Conservation (phyloP, 2,329 filamentous ascomycete species). For the Elsinoe batatas region DNA sequence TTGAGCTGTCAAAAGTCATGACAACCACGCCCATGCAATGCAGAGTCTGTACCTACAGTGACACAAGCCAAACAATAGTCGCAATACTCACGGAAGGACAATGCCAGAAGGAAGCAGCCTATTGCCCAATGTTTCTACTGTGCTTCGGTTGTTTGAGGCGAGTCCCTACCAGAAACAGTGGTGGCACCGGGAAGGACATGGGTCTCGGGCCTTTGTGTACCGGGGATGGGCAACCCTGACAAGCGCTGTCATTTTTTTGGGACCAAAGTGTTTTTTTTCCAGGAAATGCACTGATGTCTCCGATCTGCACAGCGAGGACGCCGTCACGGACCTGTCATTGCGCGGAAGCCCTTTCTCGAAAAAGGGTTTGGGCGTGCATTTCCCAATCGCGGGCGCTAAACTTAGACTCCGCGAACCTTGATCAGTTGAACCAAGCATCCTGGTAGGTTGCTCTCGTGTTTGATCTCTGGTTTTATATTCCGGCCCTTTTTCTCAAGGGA, state of each 20-base stretch:
- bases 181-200: neutral
- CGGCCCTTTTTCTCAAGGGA: neutral
- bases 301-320: neutral
- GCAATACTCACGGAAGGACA: neutral
- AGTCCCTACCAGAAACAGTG: neutral
- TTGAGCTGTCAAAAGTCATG: neutral
- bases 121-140: neutral
- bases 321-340: conserved; percentile 7
- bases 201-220: neutral
- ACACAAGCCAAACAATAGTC: conserved; percentile 9
- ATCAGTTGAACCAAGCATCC: neutral
- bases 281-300: neutral
- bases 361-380: neutral
- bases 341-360: neutral
- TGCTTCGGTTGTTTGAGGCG: neutral
- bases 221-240: neutral
- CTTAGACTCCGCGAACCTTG: neutral
- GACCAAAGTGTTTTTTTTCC: neutral
- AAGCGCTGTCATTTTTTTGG: neutral
- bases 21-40: neutral
- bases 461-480: conserved; percentile 4
- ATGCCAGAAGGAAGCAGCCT: neutral
- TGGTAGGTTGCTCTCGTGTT: conserved; percentile 7
- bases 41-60: neutral
- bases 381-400: neutral